Evolutionary conservation across 1,284 basidiomycete species (phyloP).

Genomic region (Leucoagaricus sp.): DNA sequence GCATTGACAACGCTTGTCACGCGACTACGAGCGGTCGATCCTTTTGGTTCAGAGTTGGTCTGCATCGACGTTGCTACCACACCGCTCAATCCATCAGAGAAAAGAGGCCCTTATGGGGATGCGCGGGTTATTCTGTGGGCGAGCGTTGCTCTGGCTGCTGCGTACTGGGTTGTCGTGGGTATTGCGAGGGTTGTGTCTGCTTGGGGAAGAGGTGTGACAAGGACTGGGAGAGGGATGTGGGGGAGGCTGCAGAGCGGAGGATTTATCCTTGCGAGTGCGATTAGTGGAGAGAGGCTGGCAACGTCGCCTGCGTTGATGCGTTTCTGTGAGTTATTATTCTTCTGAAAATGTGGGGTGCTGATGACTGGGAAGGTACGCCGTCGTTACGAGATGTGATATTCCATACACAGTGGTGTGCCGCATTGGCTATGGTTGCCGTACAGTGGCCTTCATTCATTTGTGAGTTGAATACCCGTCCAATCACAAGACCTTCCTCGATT

Average conservation of each 20-base stretch:
- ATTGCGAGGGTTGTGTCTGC: slow-evolving; percentile 82
- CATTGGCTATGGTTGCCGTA: slow-evolving; percentile 90
- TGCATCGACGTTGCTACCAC: slow-evolving; percentile 84
- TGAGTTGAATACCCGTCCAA: slow-evolving; percentile 40
- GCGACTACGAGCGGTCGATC: slow-evolving; percentile 86
- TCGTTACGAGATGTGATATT: slow-evolving; percentile 91
- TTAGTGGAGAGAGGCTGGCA: slow-evolving; percentile 88
- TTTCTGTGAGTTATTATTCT: slow-evolving; percentile 59
- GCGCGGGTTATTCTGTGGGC: slow-evolving; percentile 83
- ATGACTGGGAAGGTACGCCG: slow-evolving; percentile 70
- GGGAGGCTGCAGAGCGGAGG: slow-evolving; percentile 76
- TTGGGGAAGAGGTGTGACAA: slow-evolving; percentile 70
- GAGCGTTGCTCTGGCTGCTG: slow-evolving; percentile 74
- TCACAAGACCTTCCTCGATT: slow-evolving; percentile 12
- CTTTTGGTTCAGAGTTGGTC: slow-evolving; percentile 74
- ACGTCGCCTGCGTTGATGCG: slow-evolving; percentile 85
- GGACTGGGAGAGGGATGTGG: slow-evolving; percentile 58
- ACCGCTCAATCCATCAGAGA: slow-evolving; percentile 59
- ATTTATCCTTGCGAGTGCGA: slow-evolving; percentile 88
- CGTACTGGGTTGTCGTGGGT: slow-evolving; percentile 82
- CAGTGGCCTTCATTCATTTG: slow-evolving; percentile 93
- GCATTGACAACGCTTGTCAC: slow-evolving; percentile 85
- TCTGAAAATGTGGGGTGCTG: background rate
- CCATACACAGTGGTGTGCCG: slow-evolving; percentile 89
- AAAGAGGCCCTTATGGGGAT: slow-evolving; percentile 57